Conservation (phyloP, 345 rosid genomes). For the Lepidium sativum region DNA sequence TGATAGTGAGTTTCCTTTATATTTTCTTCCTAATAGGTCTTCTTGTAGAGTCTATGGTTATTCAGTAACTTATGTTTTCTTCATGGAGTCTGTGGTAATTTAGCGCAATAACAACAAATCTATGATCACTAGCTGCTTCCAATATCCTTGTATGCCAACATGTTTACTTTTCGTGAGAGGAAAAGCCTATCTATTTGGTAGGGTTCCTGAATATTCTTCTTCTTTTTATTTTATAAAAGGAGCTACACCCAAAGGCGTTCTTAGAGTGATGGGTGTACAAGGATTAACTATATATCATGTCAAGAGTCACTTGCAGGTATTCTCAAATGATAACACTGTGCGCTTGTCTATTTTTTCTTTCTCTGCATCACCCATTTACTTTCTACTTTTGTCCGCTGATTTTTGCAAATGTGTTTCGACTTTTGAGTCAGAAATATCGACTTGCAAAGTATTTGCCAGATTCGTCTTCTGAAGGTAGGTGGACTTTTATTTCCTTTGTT, state of each 20-base stretch:
- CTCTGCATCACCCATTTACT: neutral
- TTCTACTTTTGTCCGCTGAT: neutral
- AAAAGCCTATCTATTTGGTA: neutral
- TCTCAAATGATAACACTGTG: neutral
- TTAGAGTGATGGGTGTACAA: conserved; percentile 97
- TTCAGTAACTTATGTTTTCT: neutral
- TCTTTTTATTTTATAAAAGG: conserved; percentile 34
- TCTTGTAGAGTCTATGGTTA: neutral
- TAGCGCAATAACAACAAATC: neutral
- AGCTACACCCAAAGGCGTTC: conserved; percentile 98
- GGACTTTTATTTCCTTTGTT: conserved; percentile 5
- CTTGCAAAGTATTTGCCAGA: conserved; percentile 93
- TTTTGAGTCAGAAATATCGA: conserved; percentile 75
- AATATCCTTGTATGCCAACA: neutral
- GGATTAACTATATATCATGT: conserved; percentile 97
- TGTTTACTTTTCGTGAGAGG: neutral
- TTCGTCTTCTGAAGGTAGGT: conserved; percentile 84
- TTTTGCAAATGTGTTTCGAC: neutral
- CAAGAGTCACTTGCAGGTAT: conserved; percentile 96
- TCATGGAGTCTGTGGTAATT: neutral
- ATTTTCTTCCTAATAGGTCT: neutral
- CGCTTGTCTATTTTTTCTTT: neutral
- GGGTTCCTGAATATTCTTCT: neutral
- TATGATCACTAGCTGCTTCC: neutral
- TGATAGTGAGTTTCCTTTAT: conserved; percentile 60